These are phyloP conservation scores for Lipomyces chichibuensis DNA, from an alignment of 805 yeast species.

Conservation along the genomic window DNA sequence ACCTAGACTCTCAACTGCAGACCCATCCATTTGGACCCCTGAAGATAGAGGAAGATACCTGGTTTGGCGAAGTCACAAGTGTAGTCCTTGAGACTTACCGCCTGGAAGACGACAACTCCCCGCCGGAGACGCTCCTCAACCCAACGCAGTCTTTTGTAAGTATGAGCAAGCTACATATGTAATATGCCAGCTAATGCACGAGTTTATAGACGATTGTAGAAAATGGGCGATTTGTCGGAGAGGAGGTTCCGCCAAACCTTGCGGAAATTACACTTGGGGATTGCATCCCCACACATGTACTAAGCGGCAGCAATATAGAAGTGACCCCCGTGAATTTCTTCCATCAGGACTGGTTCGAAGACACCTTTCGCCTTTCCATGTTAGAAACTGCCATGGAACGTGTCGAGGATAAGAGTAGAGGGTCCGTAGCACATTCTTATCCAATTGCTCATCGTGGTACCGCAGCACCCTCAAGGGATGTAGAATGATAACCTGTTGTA, in stretches of 20 bases:
- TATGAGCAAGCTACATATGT: neutral
- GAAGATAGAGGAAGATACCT: neutral
- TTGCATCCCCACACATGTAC: neutral
- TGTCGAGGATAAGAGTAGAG: no score
- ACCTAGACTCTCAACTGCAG: neutral
- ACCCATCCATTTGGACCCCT: neutral
- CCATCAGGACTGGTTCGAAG: neutral
- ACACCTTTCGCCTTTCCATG: no score
- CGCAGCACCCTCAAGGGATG: neutral
- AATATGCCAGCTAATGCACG: neutral
- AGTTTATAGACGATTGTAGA: neutral
- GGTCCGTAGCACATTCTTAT: no score
- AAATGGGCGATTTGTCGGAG: neutral
- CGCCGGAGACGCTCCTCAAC: constrained; percentile 2
- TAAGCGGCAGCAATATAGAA: neutral
- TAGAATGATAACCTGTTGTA: neutral
- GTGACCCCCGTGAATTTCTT: neutral
- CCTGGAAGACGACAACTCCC: neutral
- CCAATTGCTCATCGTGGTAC: neutral
- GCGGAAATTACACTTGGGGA: neutral
- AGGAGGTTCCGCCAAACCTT: neutral
- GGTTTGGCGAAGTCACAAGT: neutral
- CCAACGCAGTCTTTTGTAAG: constrained; percentile 4
- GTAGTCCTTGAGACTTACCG: constrained; percentile 4
- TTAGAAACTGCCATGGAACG: no score